Base-by-base conservation (phyloP, 2,329 filamentous ascomycete genomes). In the Trichophyton equinum region DNA sequence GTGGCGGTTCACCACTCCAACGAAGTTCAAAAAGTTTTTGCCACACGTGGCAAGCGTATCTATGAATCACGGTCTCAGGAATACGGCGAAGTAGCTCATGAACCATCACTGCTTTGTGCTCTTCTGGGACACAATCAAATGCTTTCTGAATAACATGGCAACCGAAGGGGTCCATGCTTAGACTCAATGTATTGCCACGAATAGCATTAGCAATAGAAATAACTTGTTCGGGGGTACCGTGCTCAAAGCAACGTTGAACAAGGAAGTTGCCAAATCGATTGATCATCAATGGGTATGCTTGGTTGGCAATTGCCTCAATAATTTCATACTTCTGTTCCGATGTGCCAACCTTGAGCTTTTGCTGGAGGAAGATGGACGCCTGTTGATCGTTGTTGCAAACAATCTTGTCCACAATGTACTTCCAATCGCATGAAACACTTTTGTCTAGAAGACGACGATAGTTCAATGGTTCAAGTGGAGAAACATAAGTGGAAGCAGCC, bases 351-450 rank as follows among this genome's bases (percentile, higher is more conserved):
- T 99, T 99, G 67, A 99, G 87, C 78, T 99, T 99, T 77, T 99
- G 94, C 74, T 99, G 94, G 51, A 99, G 80, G 76, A 99, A 99
- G 69, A 99, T 97, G 1, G 94, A 99, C 8, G 95, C 94, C 75
- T 99, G 94, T 75, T 99, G 94, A 71, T 99, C 94, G 73, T 99
- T 97, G 78, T 91, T 96, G 82, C 90, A 95, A 66, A 99, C 91
- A 71, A 99, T 99, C 80, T 97, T 97, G 78, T 99, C 92, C 60
- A 99, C 94, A 68, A 99, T 96, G 73, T 96, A 96, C 77, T 94
- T 95, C 94, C 92, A 99, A 77, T 99, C 95, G 77, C 92, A 97
- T 70, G 89, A 95, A 74, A 95, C 90, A 71, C 92, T 96, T 70
- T 91, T 91, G 71, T 99, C 94, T 55, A 97, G 84, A 44, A 99